These are phyloP conservation scores for Larix kaempferi DNA, from an alignment of 75 land plant genomes.

Conservation along the genomic window DNA sequence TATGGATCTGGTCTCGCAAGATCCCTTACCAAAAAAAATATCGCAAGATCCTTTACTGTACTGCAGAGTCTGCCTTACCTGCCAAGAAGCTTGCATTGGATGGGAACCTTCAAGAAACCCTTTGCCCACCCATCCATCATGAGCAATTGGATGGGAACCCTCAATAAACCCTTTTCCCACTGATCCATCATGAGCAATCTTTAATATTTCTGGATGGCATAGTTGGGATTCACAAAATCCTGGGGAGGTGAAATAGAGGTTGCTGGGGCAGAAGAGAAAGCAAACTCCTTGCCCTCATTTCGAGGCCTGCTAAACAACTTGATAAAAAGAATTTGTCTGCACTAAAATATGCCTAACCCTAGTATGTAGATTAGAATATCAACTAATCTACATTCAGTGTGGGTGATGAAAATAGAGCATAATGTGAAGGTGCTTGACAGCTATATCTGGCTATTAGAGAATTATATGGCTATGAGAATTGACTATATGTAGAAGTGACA, in stretches of 20 bases:
- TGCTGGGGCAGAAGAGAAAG: conserved; percentile 48
- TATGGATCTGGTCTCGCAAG: too few species aligned
- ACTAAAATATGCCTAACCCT: not conserved
- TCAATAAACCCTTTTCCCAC: not conserved
- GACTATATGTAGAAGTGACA: not conserved
- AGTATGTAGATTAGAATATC: not conserved
- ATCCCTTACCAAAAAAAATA: not conserved
- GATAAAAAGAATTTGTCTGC: not conserved
- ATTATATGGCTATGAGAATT: not conserved
- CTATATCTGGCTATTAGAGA: not conserved
- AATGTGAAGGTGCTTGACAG: not conserved
- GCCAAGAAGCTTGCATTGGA: not conserved
- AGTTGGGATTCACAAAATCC: conserved; percentile 54
- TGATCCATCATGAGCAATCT: not conserved
- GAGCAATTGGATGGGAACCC: not conserved
- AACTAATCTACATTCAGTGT: not conserved
- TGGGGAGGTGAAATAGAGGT: conserved; percentile 46
- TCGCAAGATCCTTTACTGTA: not conserved
- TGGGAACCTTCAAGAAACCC: not conserved
- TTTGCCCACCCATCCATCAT: not conserved
- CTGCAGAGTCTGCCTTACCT: not conserved
- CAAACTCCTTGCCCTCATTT: not conserved
- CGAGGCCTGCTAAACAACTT: not conserved
- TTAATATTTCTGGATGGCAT: conserved; percentile 7
- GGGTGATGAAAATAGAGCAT: not conserved